Conservation (phyloP, 2,329 filamentous ascomycete species). For the Colletotrichum eremochloae region DNA sequence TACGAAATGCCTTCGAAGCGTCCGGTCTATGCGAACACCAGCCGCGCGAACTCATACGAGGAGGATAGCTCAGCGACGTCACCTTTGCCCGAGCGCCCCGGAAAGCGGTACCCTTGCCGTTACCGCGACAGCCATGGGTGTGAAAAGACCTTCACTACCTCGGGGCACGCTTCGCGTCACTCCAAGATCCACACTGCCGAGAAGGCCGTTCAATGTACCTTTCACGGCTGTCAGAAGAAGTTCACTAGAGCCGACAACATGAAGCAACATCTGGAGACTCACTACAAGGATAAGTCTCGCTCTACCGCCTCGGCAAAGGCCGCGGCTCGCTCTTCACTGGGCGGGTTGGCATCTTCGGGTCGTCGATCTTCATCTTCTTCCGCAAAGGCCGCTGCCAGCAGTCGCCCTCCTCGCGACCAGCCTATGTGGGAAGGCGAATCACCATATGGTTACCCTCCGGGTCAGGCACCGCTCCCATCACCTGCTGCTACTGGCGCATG, state of each 20-base stretch:
- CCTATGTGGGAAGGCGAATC: conserved; percentile 59
- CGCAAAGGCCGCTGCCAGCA: conserved; percentile 49
- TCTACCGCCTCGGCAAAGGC: conserved; percentile 50
- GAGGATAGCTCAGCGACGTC: conserved; percentile 61
- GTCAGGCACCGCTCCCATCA: conserved; percentile 52
- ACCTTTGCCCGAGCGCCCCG: conserved; percentile 59
- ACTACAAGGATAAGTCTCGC: conserved; percentile 74
- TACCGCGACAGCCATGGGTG: conserved; percentile 79
- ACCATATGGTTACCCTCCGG: conserved; percentile 49
- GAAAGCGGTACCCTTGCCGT: conserved; percentile 81
- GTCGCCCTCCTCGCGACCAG: conserved; percentile 49
- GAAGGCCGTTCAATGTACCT: conserved; percentile 79
- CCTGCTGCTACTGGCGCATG: conserved; percentile 54
- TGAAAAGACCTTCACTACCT: conserved; percentile 86
- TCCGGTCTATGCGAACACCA: conserved; percentile 58
- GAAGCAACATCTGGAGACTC: conserved; percentile 86
- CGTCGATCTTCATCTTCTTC: conserved; percentile 50
- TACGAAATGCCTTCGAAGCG: conserved; percentile 54
- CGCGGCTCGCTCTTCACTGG: conserved; percentile 47
- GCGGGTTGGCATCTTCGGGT: conserved; percentile 46
- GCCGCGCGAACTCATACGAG: conserved; percentile 64
- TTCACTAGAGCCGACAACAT: conserved; percentile 89
- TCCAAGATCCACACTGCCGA: conserved; percentile 88
- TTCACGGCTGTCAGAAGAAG: conserved; percentile 79
- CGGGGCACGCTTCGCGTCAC: conserved; percentile 86